Percentiles rank a stretch among this genome's conserved stretches.
Conservation (phyloP, 1,139 yeast genomes). For the Lodderomyces theae region DNA sequence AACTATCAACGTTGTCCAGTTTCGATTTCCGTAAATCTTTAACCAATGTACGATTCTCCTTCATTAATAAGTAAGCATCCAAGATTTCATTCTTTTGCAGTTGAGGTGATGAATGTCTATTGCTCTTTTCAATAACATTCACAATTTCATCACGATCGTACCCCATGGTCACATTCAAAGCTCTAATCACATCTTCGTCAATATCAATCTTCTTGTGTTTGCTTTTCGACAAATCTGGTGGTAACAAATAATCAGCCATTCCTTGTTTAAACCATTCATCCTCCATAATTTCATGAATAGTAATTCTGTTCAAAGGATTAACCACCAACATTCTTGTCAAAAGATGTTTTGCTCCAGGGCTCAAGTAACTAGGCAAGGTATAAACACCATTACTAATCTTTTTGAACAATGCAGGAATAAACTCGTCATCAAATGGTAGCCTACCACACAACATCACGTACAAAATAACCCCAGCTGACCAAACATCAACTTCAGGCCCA, state of each 20-base stretch:
- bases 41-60: slow-evolving; percentile 73
- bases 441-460: slow-evolving; percentile 97
- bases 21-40: slow-evolving; percentile 60
- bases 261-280: slow-evolving; percentile 93
- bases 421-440: slow-evolving; percentile 96
- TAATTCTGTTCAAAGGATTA: slow-evolving; percentile 91
- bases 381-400: slow-evolving; percentile 95
- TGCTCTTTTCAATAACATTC: slow-evolving; percentile 57
- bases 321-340: slow-evolving; percentile 94
- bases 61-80: slow-evolving; percentile 87
- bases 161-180: slow-evolving; percentile 87
- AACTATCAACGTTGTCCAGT: slow-evolving; percentile 50
- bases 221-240: slow-evolving; percentile 55
- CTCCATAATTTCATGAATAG: slow-evolving; percentile 90
- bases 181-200: slow-evolving; percentile 78
- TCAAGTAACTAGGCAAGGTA: slow-evolving; percentile 84
- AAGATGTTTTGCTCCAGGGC: slow-evolving; percentile 83
- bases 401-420: slow-evolving; percentile 92
- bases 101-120: slow-evolving; percentile 28
- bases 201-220: slow-evolving; percentile 47
- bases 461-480: slow-evolving; percentile 97
- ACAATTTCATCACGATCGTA: slow-evolving; percentile 84
- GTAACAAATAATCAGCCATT: slow-evolving; percentile 77
- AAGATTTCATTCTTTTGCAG: slow-evolving; percentile 61
- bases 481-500: slow-evolving; percentile 98